Conservation (phyloP, 306 rosid species). For the Prosopis cineraria region DNA sequence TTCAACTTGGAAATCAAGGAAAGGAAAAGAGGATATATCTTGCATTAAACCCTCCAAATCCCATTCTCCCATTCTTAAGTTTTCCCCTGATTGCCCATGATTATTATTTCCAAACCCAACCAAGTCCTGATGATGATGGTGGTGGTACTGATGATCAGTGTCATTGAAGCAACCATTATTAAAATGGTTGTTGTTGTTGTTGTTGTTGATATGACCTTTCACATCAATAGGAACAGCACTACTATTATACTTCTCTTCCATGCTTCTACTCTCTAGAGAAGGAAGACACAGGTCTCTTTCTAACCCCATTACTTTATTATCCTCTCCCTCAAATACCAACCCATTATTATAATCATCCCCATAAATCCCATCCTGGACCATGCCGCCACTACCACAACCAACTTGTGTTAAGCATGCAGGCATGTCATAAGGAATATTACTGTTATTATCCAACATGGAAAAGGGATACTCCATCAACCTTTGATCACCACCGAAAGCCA, state of each 20-base stretch:
- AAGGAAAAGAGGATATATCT: slow-evolving; percentile 74
- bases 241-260: slow-evolving; percentile 27
- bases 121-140: slow-evolving; percentile 31
- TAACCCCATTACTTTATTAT: slow-evolving; percentile 49
- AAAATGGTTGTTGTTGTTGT: slow-evolving; percentile 52
- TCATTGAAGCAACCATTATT: slow-evolving; percentile 60
- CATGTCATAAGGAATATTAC: slow-evolving; percentile 19
- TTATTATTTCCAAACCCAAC: slow-evolving; percentile 54
- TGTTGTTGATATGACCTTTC: slow-evolving; percentile 40
- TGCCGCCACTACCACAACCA: slow-evolving; percentile 26
- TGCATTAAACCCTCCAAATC: slow-evolving; percentile 89
- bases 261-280: slow-evolving; percentile 50
- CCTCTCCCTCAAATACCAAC: slow-evolving; percentile 41
- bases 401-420: slow-evolving; percentile 51
- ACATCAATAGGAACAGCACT: slow-evolving; percentile 36
- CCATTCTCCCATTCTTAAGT: slow-evolving; percentile 81
- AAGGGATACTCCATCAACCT: slow-evolving; percentile 49
- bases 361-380: slow-evolving; percentile 30
- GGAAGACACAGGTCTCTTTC: slow-evolving; percentile 63
- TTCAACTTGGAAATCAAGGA: slow-evolving; percentile 70
- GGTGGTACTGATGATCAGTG: slow-evolving; percentile 36
- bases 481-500: slow-evolving; percentile 24
- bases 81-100: slow-evolving; percentile 54
- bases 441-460: slow-evolving; percentile 37
- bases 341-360: slow-evolving; percentile 45